These are phyloP conservation scores for Bothriochloa decipiens DNA, from an alignment of 176 grass and related monocot species.

Conservation along the genomic window DNA sequence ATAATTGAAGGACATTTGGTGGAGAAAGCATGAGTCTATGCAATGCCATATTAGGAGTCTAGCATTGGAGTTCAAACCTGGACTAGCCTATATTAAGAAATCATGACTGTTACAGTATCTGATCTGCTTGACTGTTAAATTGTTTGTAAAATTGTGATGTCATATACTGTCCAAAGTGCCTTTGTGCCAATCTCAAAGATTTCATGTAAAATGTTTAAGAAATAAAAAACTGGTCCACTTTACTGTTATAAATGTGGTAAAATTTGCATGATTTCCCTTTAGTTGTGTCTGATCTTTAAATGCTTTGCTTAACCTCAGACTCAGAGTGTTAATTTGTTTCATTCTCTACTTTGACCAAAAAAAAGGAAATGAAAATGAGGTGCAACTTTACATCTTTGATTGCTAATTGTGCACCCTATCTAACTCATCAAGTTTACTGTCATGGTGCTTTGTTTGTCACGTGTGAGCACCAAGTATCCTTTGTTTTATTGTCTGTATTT, in stretches of 20 bases:
- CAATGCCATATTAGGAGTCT: neutral
- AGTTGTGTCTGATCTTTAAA: neutral
- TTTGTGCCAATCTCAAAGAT: constrained; percentile 14
- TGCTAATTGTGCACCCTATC: neutral
- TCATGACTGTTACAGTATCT: neutral
- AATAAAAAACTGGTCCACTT: neutral
- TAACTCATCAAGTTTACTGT: neutral
- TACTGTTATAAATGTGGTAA: neutral
- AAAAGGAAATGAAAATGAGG: too few species aligned
- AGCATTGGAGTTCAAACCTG: neutral
- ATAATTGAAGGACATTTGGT: too few species aligned
- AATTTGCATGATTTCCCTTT: neutral
- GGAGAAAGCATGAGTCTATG: neutral
- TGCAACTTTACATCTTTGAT: too few species aligned
- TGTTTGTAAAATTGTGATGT: neutral
- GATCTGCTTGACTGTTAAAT: constrained; percentile 2
- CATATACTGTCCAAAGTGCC: neutral
- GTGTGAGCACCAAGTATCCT: neutral
- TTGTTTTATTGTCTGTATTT: neutral
- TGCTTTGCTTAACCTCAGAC: neutral
- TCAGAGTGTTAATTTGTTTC: neutral
- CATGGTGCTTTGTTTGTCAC: neutral
- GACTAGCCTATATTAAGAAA: neutral
- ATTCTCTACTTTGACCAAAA: neutral
- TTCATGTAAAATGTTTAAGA: neutral